Base-by-base conservation (phyloP, 2,329 filamentous ascomycete species). In the Cytospora piceicola region DNA sequence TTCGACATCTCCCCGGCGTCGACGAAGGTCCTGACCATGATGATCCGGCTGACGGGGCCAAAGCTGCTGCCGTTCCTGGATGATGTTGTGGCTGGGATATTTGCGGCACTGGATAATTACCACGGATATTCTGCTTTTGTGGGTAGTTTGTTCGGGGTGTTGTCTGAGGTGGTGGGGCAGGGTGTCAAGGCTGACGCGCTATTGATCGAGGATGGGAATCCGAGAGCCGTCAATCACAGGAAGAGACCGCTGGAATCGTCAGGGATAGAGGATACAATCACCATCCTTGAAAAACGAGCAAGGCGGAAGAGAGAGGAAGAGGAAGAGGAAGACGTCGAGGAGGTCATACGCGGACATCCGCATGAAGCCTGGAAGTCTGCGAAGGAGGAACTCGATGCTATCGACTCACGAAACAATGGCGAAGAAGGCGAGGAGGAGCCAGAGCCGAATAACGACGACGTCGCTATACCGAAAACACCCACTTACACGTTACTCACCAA, bases 1-100 rank as follows among this genome's bases (percentile, higher is more conserved):
- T 92, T 97, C 69, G 93, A 97, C 69, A 90, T 98, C 61, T 94
- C 93, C 0, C 94, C 94, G 1, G 91, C 96, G 69, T 93, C 93
- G 3, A 93, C 94, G 3, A 91, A 94, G 70, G 95, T 98, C 2
- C 78, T 99, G 58, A 85, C 90, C 8, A 97, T 99, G 94, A 96
- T 98, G 91, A 88, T 98, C 67, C 88, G 87, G 30, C 84, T 99
- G 17, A 92, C 93, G 22, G 95, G 95, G 0, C 88, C 93, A 1
- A 84, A 83, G 9, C 77, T 99, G 27, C 83, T 99, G 14, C 93
- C 94, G 0, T 97, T 94, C 73, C 81, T 99, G 1, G 94, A 98
- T 73, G 95, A 99, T 73, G 87, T 97, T 0, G 88, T 98, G 3
- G 90, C 89, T 5, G 94, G 92, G 0, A 93, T 99, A 49, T 98